Base-by-base conservation (phyloP, 1,284 basidiomycete genomes). In the Sporisorium graminicola region DNA sequence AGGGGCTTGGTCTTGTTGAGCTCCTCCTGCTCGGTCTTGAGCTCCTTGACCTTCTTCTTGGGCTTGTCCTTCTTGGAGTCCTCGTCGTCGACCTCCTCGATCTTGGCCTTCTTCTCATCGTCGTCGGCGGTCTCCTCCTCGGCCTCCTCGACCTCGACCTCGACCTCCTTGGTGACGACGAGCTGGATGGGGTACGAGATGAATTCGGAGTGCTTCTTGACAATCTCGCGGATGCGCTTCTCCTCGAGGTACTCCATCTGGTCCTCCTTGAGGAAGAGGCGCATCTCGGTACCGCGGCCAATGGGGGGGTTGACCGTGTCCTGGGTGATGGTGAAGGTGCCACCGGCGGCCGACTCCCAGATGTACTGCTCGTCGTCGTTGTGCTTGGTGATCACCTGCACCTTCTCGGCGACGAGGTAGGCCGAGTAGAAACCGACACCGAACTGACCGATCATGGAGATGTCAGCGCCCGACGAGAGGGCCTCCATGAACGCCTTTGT, bases 121-220 rank as follows among this genome's bases (percentile, higher is more conserved):
- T 91, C 92, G 67, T 91, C 90, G 69, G 90, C 91, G 58, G 91
- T 91, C 58, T 81, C 77, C 53, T 80, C 87, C 72, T 87, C 86
- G 53, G 88, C 88, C 67, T 94, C 94, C 86, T 95, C 93, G 51
- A 96, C 94, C 86, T 96, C 94, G 82, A 86, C 86, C 90, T 99
- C 97, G 70, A 97, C 94, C 90, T 99, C 96, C 91, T 99, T 99
- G 86, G 94, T 95, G 78, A 98, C 95, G 61, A 94, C 94, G 80
- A 99, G 91, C 88, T 99, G 95, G 86, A 99, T 99, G 79, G 96
- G 97, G 90, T 99, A 99, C 54, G 96, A 98, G 89, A 99, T 99
- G 90, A 99, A 99, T 89, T 99, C 96, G 86, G 97, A 99, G 91
- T 99, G 97, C 91, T 99, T 99, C 91, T 99, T 99, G 87, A 99